A percentile compares a stretch with the other conserved stretches of the same genome.
phyloP scores from a whole-genome alignment of 1,139 yeast species.

The Debaryomyces psychrophilus region DNA sequence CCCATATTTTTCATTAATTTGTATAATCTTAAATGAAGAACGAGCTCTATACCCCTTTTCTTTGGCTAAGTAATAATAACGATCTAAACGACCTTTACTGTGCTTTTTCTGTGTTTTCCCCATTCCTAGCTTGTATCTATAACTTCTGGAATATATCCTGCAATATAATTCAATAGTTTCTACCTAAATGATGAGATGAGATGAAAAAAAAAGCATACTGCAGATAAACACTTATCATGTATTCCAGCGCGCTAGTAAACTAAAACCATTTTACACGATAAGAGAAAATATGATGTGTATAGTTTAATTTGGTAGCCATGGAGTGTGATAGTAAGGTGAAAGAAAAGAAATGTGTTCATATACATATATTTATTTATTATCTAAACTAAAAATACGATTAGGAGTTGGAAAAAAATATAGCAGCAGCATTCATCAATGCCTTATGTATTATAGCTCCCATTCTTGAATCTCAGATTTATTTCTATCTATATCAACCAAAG shows the following conservation, averaged over 20 bases:
- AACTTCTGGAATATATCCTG: neutral
- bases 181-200: slow-evolving; percentile 2
- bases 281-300: too few species aligned
- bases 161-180: neutral
- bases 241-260: neutral
- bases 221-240: neutral
- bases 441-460: slow-evolving; percentile 27
- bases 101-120: slow-evolving; percentile 95
- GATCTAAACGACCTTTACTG: slow-evolving; percentile 98
- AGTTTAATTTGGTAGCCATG: too few species aligned
- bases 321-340: too few species aligned
- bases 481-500: slow-evolving; percentile 29
- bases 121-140: slow-evolving; percentile 39
- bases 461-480: slow-evolving; percentile 25
- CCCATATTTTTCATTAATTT: slow-evolving; percentile 94
- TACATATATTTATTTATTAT: too few species aligned
- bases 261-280: neutral
- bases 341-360: too few species aligned
- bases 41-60: slow-evolving; percentile 99
- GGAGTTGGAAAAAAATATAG: neutral
- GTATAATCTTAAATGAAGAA: slow-evolving; percentile 94
- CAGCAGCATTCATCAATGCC: neutral
- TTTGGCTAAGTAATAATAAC: slow-evolving; percentile 92
- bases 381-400: too few species aligned
- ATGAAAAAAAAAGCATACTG: slow-evolving; percentile 4